A percentile compares a stretch with the other conserved stretches of the same genome.
phyloP scores from a whole-genome alignment of 2,329 filamentous ascomycete species.

The Allantophomopsis lycopodina region DNA sequence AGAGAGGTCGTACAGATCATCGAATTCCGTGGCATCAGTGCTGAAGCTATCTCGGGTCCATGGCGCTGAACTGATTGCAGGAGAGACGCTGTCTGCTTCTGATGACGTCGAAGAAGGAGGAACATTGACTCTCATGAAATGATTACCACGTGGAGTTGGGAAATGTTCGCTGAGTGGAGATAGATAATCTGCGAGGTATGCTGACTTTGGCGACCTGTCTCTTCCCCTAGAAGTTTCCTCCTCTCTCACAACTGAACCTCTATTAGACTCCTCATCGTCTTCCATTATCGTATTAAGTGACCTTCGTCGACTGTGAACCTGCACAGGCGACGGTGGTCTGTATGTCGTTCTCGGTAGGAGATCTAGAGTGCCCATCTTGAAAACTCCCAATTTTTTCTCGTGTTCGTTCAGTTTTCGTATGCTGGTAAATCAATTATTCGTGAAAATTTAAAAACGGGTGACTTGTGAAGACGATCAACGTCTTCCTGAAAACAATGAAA shows the following conservation, averaged over 20 bases:
- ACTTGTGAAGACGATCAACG: conserved; percentile 14
- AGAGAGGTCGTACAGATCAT: conserved; percentile 73
- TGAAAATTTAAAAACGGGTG: neutral
- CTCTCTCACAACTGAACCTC: conserved; percentile 11
- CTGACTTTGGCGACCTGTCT: conserved; percentile 22
- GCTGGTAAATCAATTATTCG: too few species aligned
- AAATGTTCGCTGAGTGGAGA: conserved; percentile 43
- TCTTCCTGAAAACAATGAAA: conserved; percentile 6
- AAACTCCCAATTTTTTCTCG: conserved; percentile 1
- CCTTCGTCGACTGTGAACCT: conserved; percentile 33
- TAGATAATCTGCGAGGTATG: conserved; percentile 14
- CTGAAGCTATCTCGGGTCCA: conserved; percentile 50
- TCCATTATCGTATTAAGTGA: conserved; percentile 53
- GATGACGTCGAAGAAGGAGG: conserved; percentile 44
- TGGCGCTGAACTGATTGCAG: conserved; percentile 38
- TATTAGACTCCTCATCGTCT: conserved; percentile 26
- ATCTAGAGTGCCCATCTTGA: conserved; percentile 20
- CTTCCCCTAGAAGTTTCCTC: conserved; percentile 18
- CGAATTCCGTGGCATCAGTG: conserved; percentile 61
- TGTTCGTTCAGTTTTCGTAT: too few species aligned
- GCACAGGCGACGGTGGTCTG: conserved; percentile 34
- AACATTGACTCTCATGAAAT: conserved; percentile 49
- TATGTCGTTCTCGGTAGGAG: conserved; percentile 33
- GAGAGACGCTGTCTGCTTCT: conserved; percentile 38
- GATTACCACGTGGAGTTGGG: conserved; percentile 54